Conservation (phyloP, 208 protist species). For the Leptomonas seymouri region DNA sequence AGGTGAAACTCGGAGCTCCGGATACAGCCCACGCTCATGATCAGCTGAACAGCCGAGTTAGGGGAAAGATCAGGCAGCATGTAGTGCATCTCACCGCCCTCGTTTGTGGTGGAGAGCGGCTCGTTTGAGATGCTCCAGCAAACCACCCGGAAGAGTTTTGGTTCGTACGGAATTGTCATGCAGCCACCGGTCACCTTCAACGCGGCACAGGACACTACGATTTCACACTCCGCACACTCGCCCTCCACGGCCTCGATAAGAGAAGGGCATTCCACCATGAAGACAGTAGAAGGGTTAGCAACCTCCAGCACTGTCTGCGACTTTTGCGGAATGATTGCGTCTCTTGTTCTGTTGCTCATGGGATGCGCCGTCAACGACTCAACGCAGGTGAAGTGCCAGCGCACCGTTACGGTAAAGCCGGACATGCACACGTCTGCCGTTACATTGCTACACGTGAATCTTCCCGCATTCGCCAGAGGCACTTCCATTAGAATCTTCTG, state of each 20-base stretch:
- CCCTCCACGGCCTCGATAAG: conserved; percentile 56
- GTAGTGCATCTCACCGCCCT: conserved; percentile 15
- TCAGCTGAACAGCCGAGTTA: conserved; percentile 16
- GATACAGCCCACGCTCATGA: conserved; percentile 32
- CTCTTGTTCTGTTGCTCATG: conserved; percentile 11
- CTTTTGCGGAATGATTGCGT: conserved; percentile 3
- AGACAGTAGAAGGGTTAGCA: conserved; percentile 30
- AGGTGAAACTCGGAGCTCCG: conserved; percentile 42
- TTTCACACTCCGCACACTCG: conserved; percentile 42
- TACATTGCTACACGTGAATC: conserved; percentile 44
- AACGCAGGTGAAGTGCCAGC: conserved; percentile 25
- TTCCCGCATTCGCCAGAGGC: conserved; percentile 39
- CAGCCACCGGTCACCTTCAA: conserved; percentile 25
- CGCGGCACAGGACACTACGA: conserved; percentile 36
- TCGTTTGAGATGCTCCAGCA: conserved; percentile 24
- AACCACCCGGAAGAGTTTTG: conserved; percentile 27
- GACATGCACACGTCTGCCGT: conserved; percentile 30
- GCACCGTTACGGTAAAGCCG: conserved; percentile 23
- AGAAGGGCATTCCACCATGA: conserved; percentile 42
- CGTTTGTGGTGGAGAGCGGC: not conserved
- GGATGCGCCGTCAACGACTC: conserved; percentile 13
- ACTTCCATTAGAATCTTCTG: conserved; percentile 21
- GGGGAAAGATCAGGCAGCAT: conserved; percentile 24
- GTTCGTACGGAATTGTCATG: conserved; percentile 42
- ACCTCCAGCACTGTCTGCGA: conserved; percentile 30